A percentile compares a stretch with the other conserved stretches of the same genome.
Evolutionary conservation across 257 asterid species (phyloP).

Genomic region (Gentiana macrophylla): DNA sequence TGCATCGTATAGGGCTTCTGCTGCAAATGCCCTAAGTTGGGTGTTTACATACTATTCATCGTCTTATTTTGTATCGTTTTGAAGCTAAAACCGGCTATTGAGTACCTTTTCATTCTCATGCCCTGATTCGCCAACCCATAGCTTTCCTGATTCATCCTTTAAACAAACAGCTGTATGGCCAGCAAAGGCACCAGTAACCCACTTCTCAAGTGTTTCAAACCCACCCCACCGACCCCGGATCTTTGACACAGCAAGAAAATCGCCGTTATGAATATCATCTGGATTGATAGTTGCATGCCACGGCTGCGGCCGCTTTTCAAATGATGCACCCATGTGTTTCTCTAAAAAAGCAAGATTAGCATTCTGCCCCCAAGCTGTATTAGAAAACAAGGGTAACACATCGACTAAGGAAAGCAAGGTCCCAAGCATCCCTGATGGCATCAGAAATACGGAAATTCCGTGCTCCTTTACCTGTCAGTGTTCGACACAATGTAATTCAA

Average conservation of each 20-base stretch:
- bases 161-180: constrained; percentile 97
- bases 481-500: constrained; percentile 2
- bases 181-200: constrained; percentile 99
- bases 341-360: constrained; percentile 78
- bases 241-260: constrained; percentile 90
- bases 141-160: constrained; percentile 78
- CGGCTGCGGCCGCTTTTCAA: constrained; percentile 67
- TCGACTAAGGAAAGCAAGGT: constrained; percentile 89
- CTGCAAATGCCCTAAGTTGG: too few species aligned
- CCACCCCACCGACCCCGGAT: constrained; percentile 99
- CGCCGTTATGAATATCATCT: constrained; percentile 83
- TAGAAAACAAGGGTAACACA: constrained; percentile 88
- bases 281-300: constrained; percentile 65
- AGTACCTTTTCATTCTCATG: constrained; percentile 94
- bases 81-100: background rate
- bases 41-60: too few species aligned
- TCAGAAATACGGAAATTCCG: constrained; percentile 89
- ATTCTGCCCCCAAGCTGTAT: constrained; percentile 97
- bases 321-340: constrained; percentile 95
- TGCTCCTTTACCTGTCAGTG: constrained; percentile 82
- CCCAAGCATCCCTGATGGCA: constrained; percentile 99
- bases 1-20: too few species aligned
- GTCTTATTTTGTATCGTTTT: background rate
- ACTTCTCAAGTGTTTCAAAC: constrained; percentile 97
- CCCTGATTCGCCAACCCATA: constrained; percentile 99